Evolutionary conservation across 495 filamentous ascomycete species (phyloP), one percentile per base, ranked within the genome.

Genomic region (Saxophila tyrrhenica): DNA sequence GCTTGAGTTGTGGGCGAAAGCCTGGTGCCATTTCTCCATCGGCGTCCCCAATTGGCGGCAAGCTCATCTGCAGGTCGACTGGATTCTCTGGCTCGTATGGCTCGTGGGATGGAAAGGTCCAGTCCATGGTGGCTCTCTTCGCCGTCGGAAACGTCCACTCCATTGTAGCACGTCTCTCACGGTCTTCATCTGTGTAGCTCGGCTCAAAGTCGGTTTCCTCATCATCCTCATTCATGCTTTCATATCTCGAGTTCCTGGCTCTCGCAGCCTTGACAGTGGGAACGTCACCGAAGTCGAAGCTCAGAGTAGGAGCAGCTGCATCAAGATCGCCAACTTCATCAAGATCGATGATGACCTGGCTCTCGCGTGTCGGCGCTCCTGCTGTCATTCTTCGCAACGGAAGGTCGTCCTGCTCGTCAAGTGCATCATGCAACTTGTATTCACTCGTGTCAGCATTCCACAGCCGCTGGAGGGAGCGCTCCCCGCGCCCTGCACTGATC

Each of bases 81-180:
- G 46, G 49, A 22, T 56, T 55, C 19, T 57, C 46, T 39, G 55
- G 39, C 43, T 55, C 25, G 7, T 47, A 23, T 54, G 25, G 25
- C 39, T 62, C 46, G 53, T 19, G 58, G 54, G 19, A 21, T 39
- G 48, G 39, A 45, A 52, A 56, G 2, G 21, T 59, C 43, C 52
- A 57, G 20, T 62, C 62, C 52, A 54, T 52, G 15, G 48, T 50
- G n/a, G 62, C 54, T 2, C 73, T 71, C 29, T 64, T 63, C 69
- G 73, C 71, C 22, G 74, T 68, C 2, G 80, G 79, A 62, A 82
- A 83, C 38, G 74, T 80, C 80, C 80, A 83, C 41, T 84, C 80
- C 43, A 78, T 73, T 0, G 78, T 78, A 8, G 74, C 68, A 21
- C 78, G 69, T 11, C 50, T 61, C 39, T 73, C 74, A 3, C 69